Base-by-base conservation (phyloP, 768 basidiomycete genomes). In the Infundibulicybe gibba region DNA sequence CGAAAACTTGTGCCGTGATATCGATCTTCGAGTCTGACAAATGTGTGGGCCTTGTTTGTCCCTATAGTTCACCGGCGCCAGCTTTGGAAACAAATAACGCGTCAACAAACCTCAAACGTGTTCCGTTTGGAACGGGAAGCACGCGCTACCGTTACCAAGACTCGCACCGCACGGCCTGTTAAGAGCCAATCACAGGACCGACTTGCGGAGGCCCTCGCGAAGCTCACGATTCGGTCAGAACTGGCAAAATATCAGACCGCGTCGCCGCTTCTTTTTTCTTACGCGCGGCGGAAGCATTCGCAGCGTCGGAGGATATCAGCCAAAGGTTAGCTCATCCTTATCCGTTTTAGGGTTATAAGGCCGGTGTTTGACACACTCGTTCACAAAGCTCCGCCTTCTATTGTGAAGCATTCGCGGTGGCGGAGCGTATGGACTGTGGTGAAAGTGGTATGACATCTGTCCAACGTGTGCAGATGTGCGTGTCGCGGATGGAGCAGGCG, bases 271-370 rank as follows among this genome's bases (percentile, higher is more conserved):
- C 75, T 31, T 81, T 87, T 49, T 67, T 81, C 39, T 62, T 94
- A 34, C 74, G 82, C 0, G 81, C 83, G 48, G 81, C 90, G 0
- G 83, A 87, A 53, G 77, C 76, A 15, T 64, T 87, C 35, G 85
- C 83, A 0, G 59, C 76, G 3, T 63, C 72, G 8, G 88, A 85
- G 11, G 79, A 87, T 48, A 59, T 80, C 6, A 55, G 65, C 15
- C 71, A 76, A 59, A 83, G 86, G 93, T 87, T 30, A 38, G 35
- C 35, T 10, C 3, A 33, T n/a, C 15, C 45, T 31, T 4, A 10
- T 15, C n/a, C n/a, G n/a, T n/a, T n/a, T n/a, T n/a, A n/a, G n/a
- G 9, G 4, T 38, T n/a, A n/a, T n/a, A n/a, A n/a, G n/a, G 33
- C 11, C 41, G 3, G 1, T 12, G 49, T 20, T 45, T 20, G 12